Conservation (phyloP, 495 filamentous ascomycete species). For the Aspergillus panamensis region DNA sequence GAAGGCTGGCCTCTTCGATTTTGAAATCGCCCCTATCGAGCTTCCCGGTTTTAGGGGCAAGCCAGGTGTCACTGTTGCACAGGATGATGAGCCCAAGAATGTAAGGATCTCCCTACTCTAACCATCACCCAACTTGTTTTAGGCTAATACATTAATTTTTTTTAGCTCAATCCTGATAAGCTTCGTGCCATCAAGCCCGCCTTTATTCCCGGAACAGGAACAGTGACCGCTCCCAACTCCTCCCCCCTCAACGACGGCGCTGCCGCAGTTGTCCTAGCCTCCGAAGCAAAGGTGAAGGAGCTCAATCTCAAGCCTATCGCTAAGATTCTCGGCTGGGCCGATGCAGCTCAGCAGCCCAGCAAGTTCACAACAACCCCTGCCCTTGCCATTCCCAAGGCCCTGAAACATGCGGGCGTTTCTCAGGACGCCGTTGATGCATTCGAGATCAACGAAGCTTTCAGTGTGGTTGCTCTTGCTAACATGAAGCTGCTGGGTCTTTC, state of each 20-base stretch:
- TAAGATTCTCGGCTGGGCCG: conserved; percentile 95
- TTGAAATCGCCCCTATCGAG: conserved; percentile 87
- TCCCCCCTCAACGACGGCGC: conserved; percentile 94
- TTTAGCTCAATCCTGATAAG: conserved; percentile 84
- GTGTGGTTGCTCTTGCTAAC: conserved; percentile 92
- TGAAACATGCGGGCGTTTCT: conserved; percentile 81
- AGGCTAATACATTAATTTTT: not conserved
- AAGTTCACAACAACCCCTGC: conserved; percentile 95
- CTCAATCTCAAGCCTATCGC: conserved; percentile 85
- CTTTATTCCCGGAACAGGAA: conserved; percentile 76
- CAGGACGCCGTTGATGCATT: conserved; percentile 80
- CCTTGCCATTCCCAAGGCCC: conserved; percentile 93
- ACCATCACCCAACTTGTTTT: not conserved
- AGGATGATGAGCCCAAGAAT: conserved; percentile 95
- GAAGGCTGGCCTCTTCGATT: conserved; percentile 69
- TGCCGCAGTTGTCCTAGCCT: conserved; percentile 84
- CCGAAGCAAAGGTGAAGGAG: conserved; percentile 82
- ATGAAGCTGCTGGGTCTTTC: conserved; percentile 78
- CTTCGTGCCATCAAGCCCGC: conserved; percentile 78
- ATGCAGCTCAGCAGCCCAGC: conserved; percentile 82
- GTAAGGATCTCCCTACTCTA: conserved; percentile 33
- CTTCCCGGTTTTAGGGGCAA: conserved; percentile 86
- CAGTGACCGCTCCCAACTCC: conserved; percentile 96
- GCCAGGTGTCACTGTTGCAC: conserved; percentile 72
- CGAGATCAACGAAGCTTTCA: conserved; percentile 99